A percentile compares a stretch with the other conserved stretches of the same genome.
phyloP scores from a whole-genome alignment of 805 yeast species.

The Starmerella geochares region DNA sequence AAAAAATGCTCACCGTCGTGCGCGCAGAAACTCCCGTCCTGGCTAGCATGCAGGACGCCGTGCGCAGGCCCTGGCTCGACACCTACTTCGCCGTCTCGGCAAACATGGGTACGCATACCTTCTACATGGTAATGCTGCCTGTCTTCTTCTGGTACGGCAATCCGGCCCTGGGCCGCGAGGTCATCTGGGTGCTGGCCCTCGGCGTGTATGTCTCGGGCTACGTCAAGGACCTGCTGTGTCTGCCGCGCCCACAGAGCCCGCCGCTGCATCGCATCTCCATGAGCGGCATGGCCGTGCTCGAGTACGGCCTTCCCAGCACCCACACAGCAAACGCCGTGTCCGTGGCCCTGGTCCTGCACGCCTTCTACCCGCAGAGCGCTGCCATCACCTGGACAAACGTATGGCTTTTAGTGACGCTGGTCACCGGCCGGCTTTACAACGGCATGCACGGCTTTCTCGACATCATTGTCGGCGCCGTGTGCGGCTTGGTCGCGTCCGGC shows the following conservation, averaged over 20 bases:
- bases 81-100: constrained; percentile 79
- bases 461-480: constrained; percentile 49
- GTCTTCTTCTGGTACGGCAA: constrained; percentile 74
- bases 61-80: constrained; percentile 48
- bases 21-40: constrained; percentile 55
- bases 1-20: constrained; percentile 44
- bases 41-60: constrained; percentile 43
- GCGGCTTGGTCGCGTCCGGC: constrained; percentile 47
- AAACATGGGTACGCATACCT: constrained; percentile 83
- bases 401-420: constrained; percentile 53
- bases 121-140: constrained; percentile 83
- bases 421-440: constrained; percentile 77
- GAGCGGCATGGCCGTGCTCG: constrained; percentile 82
- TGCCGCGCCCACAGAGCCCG: constrained; percentile 88
- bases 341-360: constrained; percentile 46
- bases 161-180: constrained; percentile 46
- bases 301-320: constrained; percentile 89
- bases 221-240: constrained; percentile 72
- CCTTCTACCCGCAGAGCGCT: constrained; percentile 6
- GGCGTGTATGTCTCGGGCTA: constrained; percentile 54
- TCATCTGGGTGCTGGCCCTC: constrained; percentile 53
- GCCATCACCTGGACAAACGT: constrained; percentile 8
- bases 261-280: constrained; percentile 83
- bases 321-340: constrained; percentile 93
- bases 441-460: constrained; percentile 97